A percentile compares a stretch with the other conserved stretches of the same genome.
phyloP scores from a whole-genome alignment of 768 basidiomycete genomes.

The Suillus occidentalis region DNA sequence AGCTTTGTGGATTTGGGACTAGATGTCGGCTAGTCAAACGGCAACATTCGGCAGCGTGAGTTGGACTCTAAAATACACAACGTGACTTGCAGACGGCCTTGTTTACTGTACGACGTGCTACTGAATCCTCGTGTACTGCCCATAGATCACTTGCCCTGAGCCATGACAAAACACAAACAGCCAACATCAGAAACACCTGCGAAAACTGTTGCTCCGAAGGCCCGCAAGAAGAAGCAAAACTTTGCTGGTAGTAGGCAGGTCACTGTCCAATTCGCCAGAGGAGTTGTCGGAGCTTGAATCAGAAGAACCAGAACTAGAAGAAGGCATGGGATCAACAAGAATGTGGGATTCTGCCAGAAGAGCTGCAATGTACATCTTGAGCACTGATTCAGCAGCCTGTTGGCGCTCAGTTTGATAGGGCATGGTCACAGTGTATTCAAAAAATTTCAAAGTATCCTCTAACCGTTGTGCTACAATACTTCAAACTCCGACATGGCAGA shows the following conservation, averaged over 20 bases:
- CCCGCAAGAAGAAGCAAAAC: not conserved
- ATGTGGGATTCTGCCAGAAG: not conserved
- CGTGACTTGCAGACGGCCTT: not conserved
- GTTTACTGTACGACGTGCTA: not conserved
- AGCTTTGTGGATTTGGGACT: not conserved
- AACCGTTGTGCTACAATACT: not conserved
- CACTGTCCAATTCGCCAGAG: not conserved
- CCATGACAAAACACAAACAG: not conserved
- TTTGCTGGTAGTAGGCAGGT: not conserved
- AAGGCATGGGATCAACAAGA: not conserved
- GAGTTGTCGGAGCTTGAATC: not conserved
- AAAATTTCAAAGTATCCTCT: not conserved
- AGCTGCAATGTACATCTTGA: not conserved
- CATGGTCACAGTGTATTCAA: not conserved
- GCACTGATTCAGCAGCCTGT: not conserved
- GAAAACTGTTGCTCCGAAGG: no score
- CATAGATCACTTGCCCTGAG: not conserved
- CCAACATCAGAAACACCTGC: no score
- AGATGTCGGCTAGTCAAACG: not conserved
- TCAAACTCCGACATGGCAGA: not conserved
- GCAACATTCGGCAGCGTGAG: not conserved
- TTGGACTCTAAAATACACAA: not conserved
- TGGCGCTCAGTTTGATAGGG: constrained; percentile 5
- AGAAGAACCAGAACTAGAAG: constrained; percentile 4
- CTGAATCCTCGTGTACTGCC: not conserved